Evolutionary conservation across 805 yeast genomes (phyloP).

Genomic region (Myxozyma melibiosi): DNA sequence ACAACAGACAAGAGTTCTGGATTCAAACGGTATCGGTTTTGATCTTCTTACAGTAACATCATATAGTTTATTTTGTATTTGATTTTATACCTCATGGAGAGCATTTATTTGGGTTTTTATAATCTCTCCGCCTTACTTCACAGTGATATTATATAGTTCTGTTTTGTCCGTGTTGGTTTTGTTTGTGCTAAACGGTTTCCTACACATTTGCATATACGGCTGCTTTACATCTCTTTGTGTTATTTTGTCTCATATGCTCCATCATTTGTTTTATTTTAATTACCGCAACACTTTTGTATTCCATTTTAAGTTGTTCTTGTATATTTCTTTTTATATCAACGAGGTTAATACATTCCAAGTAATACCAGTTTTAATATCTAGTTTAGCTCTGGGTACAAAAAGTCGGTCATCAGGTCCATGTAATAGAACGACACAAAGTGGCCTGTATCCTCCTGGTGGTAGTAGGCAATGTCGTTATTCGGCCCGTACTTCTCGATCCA

Average conservation of each 20-base stretch:
- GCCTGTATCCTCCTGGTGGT: conserved; percentile 39
- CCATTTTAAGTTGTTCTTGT: too few species aligned
- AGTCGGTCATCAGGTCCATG: conserved; percentile 38
- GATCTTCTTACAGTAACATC: background rate
- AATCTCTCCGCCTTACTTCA: too few species aligned
- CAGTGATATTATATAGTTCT: too few species aligned
- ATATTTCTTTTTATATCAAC: background rate
- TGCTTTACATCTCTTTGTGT: too few species aligned
- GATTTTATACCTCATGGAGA: background rate
- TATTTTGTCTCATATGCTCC: too few species aligned
- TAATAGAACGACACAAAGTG: conserved; percentile 41
- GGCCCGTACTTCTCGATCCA: conserved; percentile 38
- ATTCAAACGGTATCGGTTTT: conserved; percentile 8
- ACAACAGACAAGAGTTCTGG: background rate
- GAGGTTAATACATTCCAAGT: background rate
- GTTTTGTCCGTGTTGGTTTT: background rate
- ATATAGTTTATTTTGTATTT: background rate
- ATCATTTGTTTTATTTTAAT: too few species aligned
- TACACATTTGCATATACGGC: background rate
- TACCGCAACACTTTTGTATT: too few species aligned
- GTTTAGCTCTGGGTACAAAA: conserved; percentile 30
- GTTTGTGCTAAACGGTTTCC: background rate
- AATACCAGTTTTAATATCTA: background rate
- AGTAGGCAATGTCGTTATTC: conserved; percentile 32
- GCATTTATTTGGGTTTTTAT: conserved; percentile 4